These are phyloP conservation scores for Claviceps sp. DNA, from an alignment of 2,329 filamentous ascomycete genomes.

Conservation along the genomic window DNA sequence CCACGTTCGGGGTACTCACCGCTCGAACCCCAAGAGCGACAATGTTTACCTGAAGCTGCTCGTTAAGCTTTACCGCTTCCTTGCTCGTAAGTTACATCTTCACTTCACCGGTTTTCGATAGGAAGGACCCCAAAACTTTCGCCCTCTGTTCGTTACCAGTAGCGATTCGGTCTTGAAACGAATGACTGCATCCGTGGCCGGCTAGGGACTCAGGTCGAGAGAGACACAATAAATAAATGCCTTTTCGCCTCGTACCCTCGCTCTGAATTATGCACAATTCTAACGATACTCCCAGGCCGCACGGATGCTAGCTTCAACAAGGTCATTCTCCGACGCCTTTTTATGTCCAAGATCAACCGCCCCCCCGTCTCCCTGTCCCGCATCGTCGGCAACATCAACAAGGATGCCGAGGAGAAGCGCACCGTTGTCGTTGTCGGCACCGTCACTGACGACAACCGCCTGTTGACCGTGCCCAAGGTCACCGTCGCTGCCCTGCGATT, in stretches of 20 bases:
- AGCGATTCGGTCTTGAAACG: background rate
- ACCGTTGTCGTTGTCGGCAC: constrained; percentile 90
- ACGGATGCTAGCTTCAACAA: constrained; percentile 99
- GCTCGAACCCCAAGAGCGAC: constrained; percentile 93
- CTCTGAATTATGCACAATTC: constrained; percentile 1
- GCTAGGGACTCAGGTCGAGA: too few relatives aligned
- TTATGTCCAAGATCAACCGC: constrained; percentile 98
- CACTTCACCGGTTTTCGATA: too few relatives aligned
- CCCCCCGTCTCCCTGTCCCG: constrained; percentile 89
- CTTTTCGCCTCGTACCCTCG: too few relatives aligned
- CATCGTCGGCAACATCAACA: constrained; percentile 58
- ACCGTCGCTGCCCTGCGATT: constrained; percentile 90
- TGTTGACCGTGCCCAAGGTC: constrained; percentile 81
- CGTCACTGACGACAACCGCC: constrained; percentile 95
- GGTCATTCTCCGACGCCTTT: constrained; percentile 90
- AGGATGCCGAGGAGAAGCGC: constrained; percentile 57
- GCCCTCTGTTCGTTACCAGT: too few relatives aligned
- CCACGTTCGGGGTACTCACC: constrained; percentile 62
- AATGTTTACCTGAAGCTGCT: constrained; percentile 96
- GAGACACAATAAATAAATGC: too few relatives aligned
- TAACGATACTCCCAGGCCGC: constrained; percentile 47
- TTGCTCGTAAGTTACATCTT: constrained; percentile 52
- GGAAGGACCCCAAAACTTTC: too few relatives aligned
- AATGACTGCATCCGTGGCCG: background rate
- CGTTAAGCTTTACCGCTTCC: constrained; percentile 96